Conservation (phyloP, 2,329 filamentous ascomycete genomes). For the Colletotrichum lupini region DNA sequence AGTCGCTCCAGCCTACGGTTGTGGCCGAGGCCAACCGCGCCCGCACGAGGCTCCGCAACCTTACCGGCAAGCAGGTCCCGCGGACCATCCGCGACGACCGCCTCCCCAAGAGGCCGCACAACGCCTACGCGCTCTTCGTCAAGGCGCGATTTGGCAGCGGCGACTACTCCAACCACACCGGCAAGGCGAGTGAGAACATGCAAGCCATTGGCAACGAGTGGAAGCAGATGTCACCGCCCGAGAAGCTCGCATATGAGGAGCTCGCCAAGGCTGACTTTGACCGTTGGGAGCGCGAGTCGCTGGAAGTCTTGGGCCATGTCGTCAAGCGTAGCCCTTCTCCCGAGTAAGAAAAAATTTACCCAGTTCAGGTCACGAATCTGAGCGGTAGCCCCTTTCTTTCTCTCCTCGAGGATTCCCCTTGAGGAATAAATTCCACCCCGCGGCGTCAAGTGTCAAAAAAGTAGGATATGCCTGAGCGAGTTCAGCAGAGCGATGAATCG, state of each 20-base stretch:
- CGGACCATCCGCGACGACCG: slow-evolving; percentile 59
- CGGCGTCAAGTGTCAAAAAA: not conserved
- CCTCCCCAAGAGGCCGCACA: slow-evolving; percentile 51
- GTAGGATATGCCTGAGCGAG: not conserved
- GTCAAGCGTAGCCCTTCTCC: not conserved
- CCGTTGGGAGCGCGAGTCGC: slow-evolving; percentile 45
- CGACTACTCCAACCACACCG: slow-evolving; percentile 29
- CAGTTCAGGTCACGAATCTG: not conserved
- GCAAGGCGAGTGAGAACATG: slow-evolving; percentile 34
- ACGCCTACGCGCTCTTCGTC: slow-evolving; percentile 50
- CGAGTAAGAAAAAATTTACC: not conserved
- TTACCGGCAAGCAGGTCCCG: slow-evolving; percentile 38
- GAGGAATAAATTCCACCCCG: not conserved
- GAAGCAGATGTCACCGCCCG: slow-evolving; percentile 52
- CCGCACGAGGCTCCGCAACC: slow-evolving; percentile 54
- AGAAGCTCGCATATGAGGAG: slow-evolving; percentile 55
- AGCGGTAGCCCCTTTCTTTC: not conserved
- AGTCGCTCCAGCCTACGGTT: slow-evolving; percentile 50
- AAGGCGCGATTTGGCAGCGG: slow-evolving; percentile 50
- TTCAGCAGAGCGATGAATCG: not conserved
- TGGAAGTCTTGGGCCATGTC: slow-evolving; percentile 37
- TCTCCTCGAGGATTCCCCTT: too few species aligned
- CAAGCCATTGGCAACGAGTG: slow-evolving; percentile 51
- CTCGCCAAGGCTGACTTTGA: slow-evolving; percentile 42
- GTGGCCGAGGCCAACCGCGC: slow-evolving; percentile 60